Conservation (phyloP, 257 asterid species). For the Ajuga chamaepitys region DNA sequence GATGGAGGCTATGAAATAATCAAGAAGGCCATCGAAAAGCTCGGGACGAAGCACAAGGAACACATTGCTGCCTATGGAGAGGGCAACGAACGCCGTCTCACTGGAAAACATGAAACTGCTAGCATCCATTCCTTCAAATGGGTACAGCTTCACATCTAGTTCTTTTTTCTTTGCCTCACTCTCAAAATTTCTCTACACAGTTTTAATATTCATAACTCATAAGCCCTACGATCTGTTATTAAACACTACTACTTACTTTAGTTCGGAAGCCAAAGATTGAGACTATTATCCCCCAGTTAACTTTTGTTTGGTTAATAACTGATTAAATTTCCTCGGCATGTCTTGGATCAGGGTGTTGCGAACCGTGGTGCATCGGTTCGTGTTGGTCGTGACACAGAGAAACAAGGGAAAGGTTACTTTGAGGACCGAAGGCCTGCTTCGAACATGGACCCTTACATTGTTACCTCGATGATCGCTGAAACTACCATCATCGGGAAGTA, state of each 20-base stretch:
- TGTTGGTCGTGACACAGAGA: slow-evolving; percentile 87
- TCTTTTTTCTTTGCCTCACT: too few species aligned
- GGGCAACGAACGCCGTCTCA: slow-evolving; percentile 86
- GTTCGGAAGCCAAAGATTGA: too few species aligned
- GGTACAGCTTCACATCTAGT: slow-evolving; percentile 28
- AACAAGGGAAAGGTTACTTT: slow-evolving; percentile 76
- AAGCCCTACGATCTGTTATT: too few species aligned
- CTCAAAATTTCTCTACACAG: too few species aligned
- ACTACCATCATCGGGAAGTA: slow-evolving; percentile 63
- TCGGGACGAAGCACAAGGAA: slow-evolving; percentile 63
- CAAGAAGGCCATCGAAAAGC: slow-evolving; percentile 76
- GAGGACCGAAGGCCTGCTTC: slow-evolving; percentile 93
- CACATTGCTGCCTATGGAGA: slow-evolving; percentile 87
- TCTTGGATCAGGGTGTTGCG: slow-evolving; percentile 61
- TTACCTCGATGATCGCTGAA: slow-evolving; percentile 83
- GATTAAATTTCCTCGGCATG: neutral
- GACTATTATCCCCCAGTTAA: too few species aligned
- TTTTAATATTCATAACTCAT: too few species aligned
- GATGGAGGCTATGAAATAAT: slow-evolving; percentile 71
- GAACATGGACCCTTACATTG: slow-evolving; percentile 80
- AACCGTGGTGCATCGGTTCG: slow-evolving; percentile 84
- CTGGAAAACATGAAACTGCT: slow-evolving; percentile 84
- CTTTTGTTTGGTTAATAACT: too few species aligned
- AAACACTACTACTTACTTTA: too few species aligned
- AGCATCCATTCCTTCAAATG: slow-evolving; percentile 61